Evolutionary conservation across 2,329 filamentous ascomycete species (phyloP).

Genomic region (Venturia pyrina): DNA sequence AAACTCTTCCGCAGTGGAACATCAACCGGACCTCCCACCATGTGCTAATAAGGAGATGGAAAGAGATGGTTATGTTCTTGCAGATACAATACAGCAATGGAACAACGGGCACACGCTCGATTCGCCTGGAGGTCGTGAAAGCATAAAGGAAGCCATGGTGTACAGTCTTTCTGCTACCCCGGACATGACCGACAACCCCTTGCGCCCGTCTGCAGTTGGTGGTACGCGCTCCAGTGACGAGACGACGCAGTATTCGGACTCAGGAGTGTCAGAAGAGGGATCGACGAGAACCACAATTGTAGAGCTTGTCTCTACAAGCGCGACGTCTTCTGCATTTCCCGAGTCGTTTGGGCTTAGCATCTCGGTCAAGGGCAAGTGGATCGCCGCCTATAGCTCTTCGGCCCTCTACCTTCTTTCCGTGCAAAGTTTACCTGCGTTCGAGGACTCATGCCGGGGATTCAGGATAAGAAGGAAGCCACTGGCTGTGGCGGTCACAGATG

Average conservation of each 20-base stretch:
- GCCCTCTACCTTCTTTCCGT: slow-evolving; percentile 60
- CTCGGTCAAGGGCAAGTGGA: slow-evolving; percentile 59
- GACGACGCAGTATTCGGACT: not conserved
- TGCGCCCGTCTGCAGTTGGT: not conserved
- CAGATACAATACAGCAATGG: not conserved
- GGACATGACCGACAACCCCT: not conserved
- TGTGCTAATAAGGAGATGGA: slow-evolving; percentile 2
- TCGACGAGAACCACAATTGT: slow-evolving; percentile 44
- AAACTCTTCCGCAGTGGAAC: not conserved
- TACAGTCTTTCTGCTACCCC: not conserved
- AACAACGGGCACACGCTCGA: not conserved
- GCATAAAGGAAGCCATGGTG: not conserved
- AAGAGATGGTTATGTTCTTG: slow-evolving; percentile 1
- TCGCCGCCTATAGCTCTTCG: slow-evolving; percentile 75
- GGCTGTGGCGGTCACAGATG: slow-evolving; percentile 69
- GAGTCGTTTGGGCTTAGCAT: slow-evolving; percentile 74
- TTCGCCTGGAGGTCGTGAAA: not conserved
- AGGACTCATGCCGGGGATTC: slow-evolving; percentile 56
- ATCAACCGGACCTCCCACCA: not conserved
- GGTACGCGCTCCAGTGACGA: not conserved
- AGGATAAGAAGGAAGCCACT: slow-evolving; percentile 65
- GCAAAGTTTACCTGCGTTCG: slow-evolving; percentile 42
- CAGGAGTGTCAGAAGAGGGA: not conserved
- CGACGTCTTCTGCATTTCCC: slow-evolving; percentile 67
- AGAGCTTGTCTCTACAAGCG: slow-evolving; percentile 71